Conservation (phyloP, 306 rosid genomes). For the Calophaca sinica region DNA sequence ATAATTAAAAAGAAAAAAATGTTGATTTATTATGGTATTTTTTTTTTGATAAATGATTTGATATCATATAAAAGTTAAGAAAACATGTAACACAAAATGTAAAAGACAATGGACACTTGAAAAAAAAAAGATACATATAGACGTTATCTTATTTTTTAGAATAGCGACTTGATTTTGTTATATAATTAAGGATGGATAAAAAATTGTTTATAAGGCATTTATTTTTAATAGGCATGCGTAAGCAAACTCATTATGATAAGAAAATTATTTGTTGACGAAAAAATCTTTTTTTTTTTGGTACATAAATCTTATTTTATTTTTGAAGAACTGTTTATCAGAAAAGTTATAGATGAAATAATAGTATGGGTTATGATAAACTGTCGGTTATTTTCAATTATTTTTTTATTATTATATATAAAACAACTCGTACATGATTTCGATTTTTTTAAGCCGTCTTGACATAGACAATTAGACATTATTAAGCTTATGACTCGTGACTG, state of each 20-base stretch:
- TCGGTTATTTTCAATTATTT: constrained; percentile 34
- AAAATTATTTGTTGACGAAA: neutral
- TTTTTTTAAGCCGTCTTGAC: constrained; percentile 3
- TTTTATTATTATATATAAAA: neutral
- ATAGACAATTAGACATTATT: constrained; percentile 7
- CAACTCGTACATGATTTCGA: neutral
- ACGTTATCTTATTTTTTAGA: no score
- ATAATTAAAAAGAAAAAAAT: no score
- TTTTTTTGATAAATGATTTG: no score
- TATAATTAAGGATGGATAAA: no score
- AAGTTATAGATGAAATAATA: neutral
- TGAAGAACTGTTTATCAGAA: neutral
- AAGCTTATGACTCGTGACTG: constrained; percentile 1
- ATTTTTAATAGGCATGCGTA: neutral
- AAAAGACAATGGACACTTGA: no score
- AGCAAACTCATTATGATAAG: neutral
- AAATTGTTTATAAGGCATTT: neutral
- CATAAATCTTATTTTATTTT: constrained; percentile 1
- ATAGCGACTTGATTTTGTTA: no score
- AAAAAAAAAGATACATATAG: no score
- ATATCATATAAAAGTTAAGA: no score
- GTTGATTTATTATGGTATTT: no score
- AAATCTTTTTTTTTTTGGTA: no score
- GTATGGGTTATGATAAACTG: neutral
- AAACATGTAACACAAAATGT: no score